Base-by-base conservation (phyloP, 306 rosid species). In the Astragalus membranaceus region DNA sequence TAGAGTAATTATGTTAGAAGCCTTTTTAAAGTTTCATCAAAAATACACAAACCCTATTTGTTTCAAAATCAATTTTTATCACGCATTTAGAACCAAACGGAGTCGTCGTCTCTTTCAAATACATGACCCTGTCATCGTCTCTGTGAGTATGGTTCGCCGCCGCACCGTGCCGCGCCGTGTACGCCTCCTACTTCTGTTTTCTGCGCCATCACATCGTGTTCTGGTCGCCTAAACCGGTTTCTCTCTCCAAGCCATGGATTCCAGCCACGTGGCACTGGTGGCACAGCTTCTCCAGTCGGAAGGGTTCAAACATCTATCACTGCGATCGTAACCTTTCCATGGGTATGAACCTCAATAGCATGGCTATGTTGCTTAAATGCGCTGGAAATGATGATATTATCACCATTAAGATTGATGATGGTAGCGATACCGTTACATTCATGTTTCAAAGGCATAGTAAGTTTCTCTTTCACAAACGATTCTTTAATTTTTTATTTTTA, bases 191-290 rank as follows among this genome's bases (percentile, higher is more conserved):
- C n/a, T n/a, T n/a, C n/a, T n/a, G n/a, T n/a, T n/a, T n/a, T n/a
- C n/a, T n/a, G n/a, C n/a, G n/a, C n/a, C n/a, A n/a, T n/a, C n/a
- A n/a, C n/a, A n/a, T n/a, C n/a, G n/a, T n/a, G 23, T 20, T 20
- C 23, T 20, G 23, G 23, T 20, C 23, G 1, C 89, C 1, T 41
- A 85, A 9, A 77, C 87, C 0, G 89, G 89, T 0, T 89, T 91
- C 85, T 91, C 97, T 13, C 97, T 95, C 8, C 99, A 95, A 70
- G 99, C 99, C 79, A 95, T 95, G 99, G 99, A 95, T 10, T 91
- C 97, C 23, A 95, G 99, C 79, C 99, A 95, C 44, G 97, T 95
- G 2, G 96, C 97, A 0, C 77, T 95, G 10, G 87, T 83, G 0
- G 85, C 87, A 4, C 69, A 91, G 1, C 84, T 91, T 0, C 95